These are phyloP conservation scores for Ramularia endophylla DNA, from an alignment of 2,329 filamentous ascomycete genomes.

Conservation along the genomic window DNA sequence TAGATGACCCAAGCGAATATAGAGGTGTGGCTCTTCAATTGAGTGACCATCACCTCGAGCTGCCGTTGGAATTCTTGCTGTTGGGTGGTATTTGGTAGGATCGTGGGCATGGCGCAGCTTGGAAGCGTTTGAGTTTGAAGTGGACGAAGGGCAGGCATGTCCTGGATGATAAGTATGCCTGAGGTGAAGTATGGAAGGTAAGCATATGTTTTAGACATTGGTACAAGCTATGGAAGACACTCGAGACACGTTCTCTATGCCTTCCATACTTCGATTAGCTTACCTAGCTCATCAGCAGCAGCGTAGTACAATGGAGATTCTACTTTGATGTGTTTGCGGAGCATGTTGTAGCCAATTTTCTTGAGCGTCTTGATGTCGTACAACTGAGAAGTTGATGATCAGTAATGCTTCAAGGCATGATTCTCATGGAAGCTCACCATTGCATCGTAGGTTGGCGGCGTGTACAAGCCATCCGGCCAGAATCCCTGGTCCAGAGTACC, in stretches of 20 bases:
- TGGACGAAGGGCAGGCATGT: conserved; percentile 59
- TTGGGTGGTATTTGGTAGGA: conserved; percentile 40
- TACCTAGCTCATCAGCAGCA: conserved; percentile 60
- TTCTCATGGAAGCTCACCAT: conserved; percentile 42
- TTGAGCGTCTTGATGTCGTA: conserved; percentile 61
- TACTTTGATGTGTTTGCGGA: conserved; percentile 68
- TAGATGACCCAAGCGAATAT: conserved; percentile 65
- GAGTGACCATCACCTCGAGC: conserved; percentile 54
- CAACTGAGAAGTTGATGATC: background rate
- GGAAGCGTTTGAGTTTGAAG: conserved; percentile 30
- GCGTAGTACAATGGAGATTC: conserved; percentile 62
- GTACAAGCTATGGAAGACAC: too few relatives aligned
- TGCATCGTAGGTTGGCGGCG: conserved; percentile 59
- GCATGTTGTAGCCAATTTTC: conserved; percentile 61
- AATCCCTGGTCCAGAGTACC: conserved; percentile 63
- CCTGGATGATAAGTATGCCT: conserved; percentile 60
- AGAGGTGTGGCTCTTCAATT: conserved; percentile 59
- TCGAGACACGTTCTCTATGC: too few relatives aligned
- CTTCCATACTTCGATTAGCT: too few relatives aligned
- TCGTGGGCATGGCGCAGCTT: conserved; percentile 22
- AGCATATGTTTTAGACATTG: too few relatives aligned
- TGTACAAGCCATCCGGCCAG: conserved; percentile 65
- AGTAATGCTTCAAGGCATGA: too few relatives aligned
- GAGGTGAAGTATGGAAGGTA: too few relatives aligned
- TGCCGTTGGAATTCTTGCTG: conserved; percentile 62